Percentiles rank a stretch among this genome's conserved stretches.
phyloP scores from a whole-genome alignment of 768 basidiomycete genomes.

The Pleurotus pulmonarius region DNA sequence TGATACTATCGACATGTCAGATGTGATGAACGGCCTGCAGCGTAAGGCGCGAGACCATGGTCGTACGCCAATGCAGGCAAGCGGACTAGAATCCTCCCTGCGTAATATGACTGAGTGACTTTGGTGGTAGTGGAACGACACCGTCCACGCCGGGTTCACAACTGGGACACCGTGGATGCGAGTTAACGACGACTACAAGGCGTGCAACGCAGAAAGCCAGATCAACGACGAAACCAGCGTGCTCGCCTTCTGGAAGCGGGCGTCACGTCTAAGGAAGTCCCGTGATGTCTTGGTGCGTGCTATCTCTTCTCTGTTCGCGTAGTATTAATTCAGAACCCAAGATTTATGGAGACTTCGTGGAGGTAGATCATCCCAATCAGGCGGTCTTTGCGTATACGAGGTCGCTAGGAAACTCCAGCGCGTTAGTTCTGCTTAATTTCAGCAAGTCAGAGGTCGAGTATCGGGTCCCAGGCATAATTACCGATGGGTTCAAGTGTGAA shows the following conservation, averaged over 20 bases:
- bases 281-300: slow-evolving; percentile 48
- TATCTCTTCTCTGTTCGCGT: background rate
- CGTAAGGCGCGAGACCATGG: slow-evolving; percentile 70
- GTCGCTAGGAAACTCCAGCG: slow-evolving; percentile 26
- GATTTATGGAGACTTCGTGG: slow-evolving; percentile 60
- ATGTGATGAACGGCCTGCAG: slow-evolving; percentile 53
- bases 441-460: slow-evolving; percentile 21
- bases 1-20: slow-evolving; percentile 54
- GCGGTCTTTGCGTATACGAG: slow-evolving; percentile 55
- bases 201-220: slow-evolving; percentile 55
- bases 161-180: slow-evolving; percentile 71
- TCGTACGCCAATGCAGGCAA: slow-evolving; percentile 65
- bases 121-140: slow-evolving; percentile 48
- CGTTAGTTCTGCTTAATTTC: slow-evolving; percentile 51
- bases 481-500: background rate
- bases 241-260: slow-evolving; percentile 55
- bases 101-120: no score
- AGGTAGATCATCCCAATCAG: slow-evolving; percentile 42
- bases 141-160: slow-evolving; percentile 60
- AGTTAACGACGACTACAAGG: slow-evolving; percentile 61
- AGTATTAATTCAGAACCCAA: slow-evolving; percentile 15
- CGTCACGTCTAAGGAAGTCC: slow-evolving; percentile 49
- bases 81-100: background rate
- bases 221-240: slow-evolving; percentile 47
- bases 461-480: slow-evolving; percentile 6